Conservation (phyloP, 2,329 filamentous ascomycete genomes). For the Cordyceps militaris region DNA sequence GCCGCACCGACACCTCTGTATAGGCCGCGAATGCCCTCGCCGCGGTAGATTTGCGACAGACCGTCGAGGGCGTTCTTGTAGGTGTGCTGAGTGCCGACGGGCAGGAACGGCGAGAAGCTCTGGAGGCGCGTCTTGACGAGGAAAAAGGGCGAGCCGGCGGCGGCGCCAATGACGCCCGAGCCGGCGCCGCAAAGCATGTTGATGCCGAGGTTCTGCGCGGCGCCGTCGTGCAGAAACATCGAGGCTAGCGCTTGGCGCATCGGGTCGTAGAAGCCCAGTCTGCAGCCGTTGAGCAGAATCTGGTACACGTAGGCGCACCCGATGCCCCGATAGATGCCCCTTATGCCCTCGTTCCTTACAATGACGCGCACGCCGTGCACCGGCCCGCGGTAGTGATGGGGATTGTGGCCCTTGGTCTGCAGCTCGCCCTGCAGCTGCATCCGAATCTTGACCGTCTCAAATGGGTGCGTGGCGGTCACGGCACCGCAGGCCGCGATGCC, state of each 20-base stretch:
- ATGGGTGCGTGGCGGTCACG: constrained; percentile 94
- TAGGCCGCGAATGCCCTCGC: constrained; percentile 72
- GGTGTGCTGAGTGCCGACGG: constrained; percentile 92
- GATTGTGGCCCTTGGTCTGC: constrained; percentile 75
- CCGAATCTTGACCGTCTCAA: constrained; percentile 98
- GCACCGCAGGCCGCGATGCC: constrained; percentile 96
- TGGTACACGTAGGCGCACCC: constrained; percentile 95
- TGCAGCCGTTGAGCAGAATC: constrained; percentile 91
- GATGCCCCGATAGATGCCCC: constrained; percentile 80
- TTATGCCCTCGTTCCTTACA: constrained; percentile 78
- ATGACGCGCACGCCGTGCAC: constrained; percentile 89
- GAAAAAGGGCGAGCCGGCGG: constrained; percentile 94
- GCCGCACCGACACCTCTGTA: constrained; percentile 89
- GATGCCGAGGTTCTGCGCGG: constrained; percentile 76
- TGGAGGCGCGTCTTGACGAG: constrained; percentile 94
- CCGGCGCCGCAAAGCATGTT: constrained; percentile 90
- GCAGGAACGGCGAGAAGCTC: constrained; percentile 84
- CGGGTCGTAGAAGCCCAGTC: constrained; percentile 95
- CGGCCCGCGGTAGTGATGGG: constrained; percentile 83
- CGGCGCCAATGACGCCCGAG: constrained; percentile 85
- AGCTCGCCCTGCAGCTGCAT: constrained; percentile 96
- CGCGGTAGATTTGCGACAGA: constrained; percentile 66
- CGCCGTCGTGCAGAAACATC: constrained; percentile 62
- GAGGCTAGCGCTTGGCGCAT: constrained; percentile 66
- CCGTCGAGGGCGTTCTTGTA: constrained; percentile 85